Evolutionary conservation across 2,329 filamentous ascomycete species (phyloP).

Genomic region (Teratosphaeria zuluensis): DNA sequence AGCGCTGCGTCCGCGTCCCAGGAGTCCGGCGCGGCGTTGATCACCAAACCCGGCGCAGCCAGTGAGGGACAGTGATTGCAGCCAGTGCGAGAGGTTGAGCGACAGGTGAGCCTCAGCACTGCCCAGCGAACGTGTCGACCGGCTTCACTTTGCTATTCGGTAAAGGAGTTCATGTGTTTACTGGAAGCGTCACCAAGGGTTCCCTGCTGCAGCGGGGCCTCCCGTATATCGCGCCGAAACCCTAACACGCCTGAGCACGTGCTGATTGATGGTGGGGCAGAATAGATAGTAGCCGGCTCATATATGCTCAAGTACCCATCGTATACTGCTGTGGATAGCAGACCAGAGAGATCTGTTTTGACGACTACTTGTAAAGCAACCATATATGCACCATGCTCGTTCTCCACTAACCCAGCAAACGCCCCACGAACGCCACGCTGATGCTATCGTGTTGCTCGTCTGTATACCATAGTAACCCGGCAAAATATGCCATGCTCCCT

Average conservation of each 20-base stretch:
- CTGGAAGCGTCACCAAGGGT: neutral
- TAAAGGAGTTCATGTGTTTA: neutral
- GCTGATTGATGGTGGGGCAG: neutral
- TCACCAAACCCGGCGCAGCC: neutral
- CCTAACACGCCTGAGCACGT: neutral
- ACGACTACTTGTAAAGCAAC: too few relatives aligned
- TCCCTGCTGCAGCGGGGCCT: neutral
- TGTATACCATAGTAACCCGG: constrained; percentile 1
- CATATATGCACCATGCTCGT: too few relatives aligned
- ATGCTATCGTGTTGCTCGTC: neutral
- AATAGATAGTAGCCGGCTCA: neutral
- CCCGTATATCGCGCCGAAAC: neutral
- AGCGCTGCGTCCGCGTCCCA: too few relatives aligned
- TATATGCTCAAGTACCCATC: too few relatives aligned
- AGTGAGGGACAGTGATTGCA: neutral
- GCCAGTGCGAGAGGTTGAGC: neutral
- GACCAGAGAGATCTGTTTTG: too few relatives aligned
- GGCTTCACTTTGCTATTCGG: too few relatives aligned
- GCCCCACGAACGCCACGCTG: neutral
- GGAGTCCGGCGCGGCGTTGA: neutral
- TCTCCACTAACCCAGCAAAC: neutral
- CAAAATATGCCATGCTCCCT: neutral
- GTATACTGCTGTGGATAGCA: too few relatives aligned
- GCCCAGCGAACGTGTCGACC: neutral
- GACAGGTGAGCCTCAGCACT: too few relatives aligned